Percentiles rank a stretch among this genome's conserved stretches.
phyloP scores from a whole-genome alignment of 345 rosid genomes.

The Euclidium syriacum region DNA sequence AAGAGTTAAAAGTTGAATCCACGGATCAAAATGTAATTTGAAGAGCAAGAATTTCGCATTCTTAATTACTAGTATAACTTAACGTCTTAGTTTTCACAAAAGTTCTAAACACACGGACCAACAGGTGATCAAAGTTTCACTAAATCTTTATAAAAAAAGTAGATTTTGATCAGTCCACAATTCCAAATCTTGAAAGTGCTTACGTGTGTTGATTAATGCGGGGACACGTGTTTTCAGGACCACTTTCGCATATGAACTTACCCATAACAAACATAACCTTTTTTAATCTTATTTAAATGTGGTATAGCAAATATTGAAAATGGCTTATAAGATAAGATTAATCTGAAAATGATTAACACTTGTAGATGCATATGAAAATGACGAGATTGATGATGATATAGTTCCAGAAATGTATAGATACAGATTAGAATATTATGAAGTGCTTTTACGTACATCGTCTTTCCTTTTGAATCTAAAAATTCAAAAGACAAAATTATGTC shows the following conservation, averaged over 20 bases:
- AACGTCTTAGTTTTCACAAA: slow-evolving; percentile 2
- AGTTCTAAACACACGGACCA: slow-evolving; percentile 10
- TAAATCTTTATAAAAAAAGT: slow-evolving; percentile 10
- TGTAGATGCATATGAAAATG: slow-evolving; percentile 17
- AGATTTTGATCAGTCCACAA: not conserved
- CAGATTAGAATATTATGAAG: not conserved
- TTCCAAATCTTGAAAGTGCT: slow-evolving; percentile 14
- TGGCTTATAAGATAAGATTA: slow-evolving; percentile 24
- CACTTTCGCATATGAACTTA: slow-evolving; percentile 23
- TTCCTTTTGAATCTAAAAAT: not conserved
- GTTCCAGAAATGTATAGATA: slow-evolving; percentile 11
- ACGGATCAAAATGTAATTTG: not conserved
- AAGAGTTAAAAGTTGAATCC: not conserved
- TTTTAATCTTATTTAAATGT: slow-evolving; percentile 13
- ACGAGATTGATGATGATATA: slow-evolving; percentile 19
- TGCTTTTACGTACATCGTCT: not conserved
- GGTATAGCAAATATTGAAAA: slow-evolving; percentile 4
- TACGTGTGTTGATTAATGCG: slow-evolving; percentile 18
- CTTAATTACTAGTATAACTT: not conserved
- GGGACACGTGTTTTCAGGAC: slow-evolving; percentile 31
- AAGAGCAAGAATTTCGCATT: not conserved
- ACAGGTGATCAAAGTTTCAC: slow-evolving; percentile 15
- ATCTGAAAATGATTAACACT: slow-evolving; percentile 24
- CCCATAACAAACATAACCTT: not conserved
- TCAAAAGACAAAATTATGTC: not conserved